Base-by-base conservation (phyloP, 441 rosid species). In the Adansonia gregorii region DNA sequence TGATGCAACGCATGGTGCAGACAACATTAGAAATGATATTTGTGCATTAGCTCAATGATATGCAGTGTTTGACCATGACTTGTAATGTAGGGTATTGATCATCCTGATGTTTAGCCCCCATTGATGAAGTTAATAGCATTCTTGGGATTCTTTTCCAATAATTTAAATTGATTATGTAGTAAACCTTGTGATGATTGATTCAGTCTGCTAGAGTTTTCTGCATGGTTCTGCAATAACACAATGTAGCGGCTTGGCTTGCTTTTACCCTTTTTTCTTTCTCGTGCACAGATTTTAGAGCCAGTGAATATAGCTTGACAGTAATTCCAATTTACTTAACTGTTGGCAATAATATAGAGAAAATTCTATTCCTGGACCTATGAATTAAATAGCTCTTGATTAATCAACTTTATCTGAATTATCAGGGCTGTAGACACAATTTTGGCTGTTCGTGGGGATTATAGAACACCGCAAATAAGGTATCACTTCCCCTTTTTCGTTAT, bases 1-100 rank as follows among this genome's bases (percentile, higher is more conserved):
- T 84, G 98, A 97, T 82, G 98, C 99, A 68, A 97, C 99, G 24
- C 99, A 93, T 86, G 98, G 99, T 81, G 99, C 99, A 78, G 99
- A 97, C 85, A 93, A 93, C 85, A 94, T 97, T 72, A 88, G 98
- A 93, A 97, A 93, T 79, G 99, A 97, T 85, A 97, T 94, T 55
- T 89, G 94, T 80, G 94, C 98, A 66, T 91, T 97, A 72, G 94
- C 99, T 86, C 99, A 97, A 87, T 88, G 98, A 97, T 97, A 90
- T 80, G 95, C 98, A 43, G 97, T 94, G 67, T 89, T 97, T 68
- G 93, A 93, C 61, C 97, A 90, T 0, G 97, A 92, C 0, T 97
- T 94, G 86, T 97, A 97, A 78, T 94, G 99, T 58, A 98, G 99
- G 97, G 99, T 97, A 97, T 61, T 78, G 81, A 70, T 76, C 82